Conservation (phyloP, 352 stramenopile genomes). For the Globisporangium paddicum region DNA sequence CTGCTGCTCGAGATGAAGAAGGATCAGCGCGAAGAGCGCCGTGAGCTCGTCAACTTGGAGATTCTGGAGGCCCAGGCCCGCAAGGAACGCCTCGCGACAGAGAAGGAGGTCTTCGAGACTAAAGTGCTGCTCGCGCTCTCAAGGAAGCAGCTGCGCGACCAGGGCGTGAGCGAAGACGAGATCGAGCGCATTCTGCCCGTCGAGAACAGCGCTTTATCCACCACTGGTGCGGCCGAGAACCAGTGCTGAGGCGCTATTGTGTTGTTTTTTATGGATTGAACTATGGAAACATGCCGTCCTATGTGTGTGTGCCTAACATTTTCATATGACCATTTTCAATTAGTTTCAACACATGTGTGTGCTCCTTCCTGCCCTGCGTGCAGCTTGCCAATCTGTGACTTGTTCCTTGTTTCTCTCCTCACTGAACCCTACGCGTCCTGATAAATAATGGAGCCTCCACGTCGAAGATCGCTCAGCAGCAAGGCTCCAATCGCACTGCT, state of each 20-base stretch:
- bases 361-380: neutral
- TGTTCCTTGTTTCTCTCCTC: neutral
- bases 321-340: neutral
- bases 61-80: slow-evolving; percentile 42
- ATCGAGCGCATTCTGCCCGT: slow-evolving; percentile 46
- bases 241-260: neutral
- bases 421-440: neutral
- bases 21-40: slow-evolving; percentile 33
- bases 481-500: neutral
- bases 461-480: neutral
- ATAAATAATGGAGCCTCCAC: slow-evolving; percentile 1
- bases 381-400: neutral
- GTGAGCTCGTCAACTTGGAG: slow-evolving; percentile 35
- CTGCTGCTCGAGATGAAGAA: slow-evolving; percentile 41
- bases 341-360: neutral
- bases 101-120: slow-evolving; percentile 42
- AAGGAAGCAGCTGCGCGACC: slow-evolving; percentile 45
- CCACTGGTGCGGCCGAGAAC: neutral
- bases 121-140: slow-evolving; percentile 46
- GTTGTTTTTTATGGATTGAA: neutral
- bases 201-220: slow-evolving; percentile 5
- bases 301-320: neutral
- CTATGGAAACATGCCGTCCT: neutral
- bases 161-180: slow-evolving; percentile 43
- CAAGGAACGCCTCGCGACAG: slow-evolving; percentile 26